Evolutionary conservation across 2,329 filamentous ascomycete genomes (phyloP).

Genomic region (Ascochyta viciae-villosae): DNA sequence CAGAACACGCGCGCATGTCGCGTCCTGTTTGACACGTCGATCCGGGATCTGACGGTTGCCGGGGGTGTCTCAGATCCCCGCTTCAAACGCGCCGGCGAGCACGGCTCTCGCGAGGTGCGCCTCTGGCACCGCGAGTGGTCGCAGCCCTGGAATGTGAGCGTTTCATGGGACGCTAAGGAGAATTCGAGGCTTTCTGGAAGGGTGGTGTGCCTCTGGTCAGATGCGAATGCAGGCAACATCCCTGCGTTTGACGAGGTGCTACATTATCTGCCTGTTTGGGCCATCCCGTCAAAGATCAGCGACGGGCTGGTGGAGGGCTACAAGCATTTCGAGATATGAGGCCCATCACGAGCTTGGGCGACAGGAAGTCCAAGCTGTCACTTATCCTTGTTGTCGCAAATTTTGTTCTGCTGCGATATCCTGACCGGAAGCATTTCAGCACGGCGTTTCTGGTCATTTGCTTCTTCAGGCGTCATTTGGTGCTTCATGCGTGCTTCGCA

Average conservation of each 20-base stretch:
- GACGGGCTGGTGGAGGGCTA: constrained; percentile 84
- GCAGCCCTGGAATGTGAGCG: constrained; percentile 76
- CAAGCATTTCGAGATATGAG: constrained; percentile 64
- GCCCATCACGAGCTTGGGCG: constrained; percentile 11
- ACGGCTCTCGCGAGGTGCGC: constrained; percentile 71
- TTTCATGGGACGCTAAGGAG: constrained; percentile 64
- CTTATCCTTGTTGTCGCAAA: constrained; percentile 36
- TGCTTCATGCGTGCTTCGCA: constrained; percentile 27
- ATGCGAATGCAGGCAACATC: constrained; percentile 78
- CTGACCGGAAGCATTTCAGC: constrained; percentile 40
- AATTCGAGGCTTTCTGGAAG: constrained; percentile 58
- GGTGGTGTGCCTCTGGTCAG: constrained; percentile 85
- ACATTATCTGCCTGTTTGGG: constrained; percentile 81
- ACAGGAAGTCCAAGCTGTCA: constrained; percentile 27
- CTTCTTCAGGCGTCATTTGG: constrained; percentile 33
- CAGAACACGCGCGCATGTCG: constrained; percentile 81
- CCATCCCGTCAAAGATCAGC: constrained; percentile 73
- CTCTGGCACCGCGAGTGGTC: constrained; percentile 86
- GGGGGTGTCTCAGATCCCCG: constrained; percentile 68
- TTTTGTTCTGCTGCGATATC: constrained; percentile 44
- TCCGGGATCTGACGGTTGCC: constrained; percentile 69
- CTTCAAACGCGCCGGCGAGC: constrained; percentile 68
- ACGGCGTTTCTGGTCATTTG: constrained; percentile 37
- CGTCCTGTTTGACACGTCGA: constrained; percentile 72
- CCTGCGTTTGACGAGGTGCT: constrained; percentile 83